Percentiles rank a stretch among this genome's conserved stretches.
phyloP scores from a whole-genome alignment of 192 early-diverging fungal genomes.

The Glomus cerebriforme region DNA sequence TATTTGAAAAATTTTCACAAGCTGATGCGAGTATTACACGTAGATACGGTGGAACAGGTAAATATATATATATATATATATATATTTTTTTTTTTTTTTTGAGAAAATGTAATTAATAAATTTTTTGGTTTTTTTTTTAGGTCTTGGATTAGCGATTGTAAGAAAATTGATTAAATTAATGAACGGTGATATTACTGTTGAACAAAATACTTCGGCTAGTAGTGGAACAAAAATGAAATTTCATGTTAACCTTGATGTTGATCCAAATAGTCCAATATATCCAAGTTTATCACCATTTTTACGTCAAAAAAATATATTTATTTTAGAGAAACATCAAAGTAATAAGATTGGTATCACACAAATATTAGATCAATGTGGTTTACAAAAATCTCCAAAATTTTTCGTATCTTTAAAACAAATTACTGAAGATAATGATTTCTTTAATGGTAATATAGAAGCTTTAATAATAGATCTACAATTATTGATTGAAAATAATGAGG shows the following conservation, averaged over 20 bases:
- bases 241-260: background rate
- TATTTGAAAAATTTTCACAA: conserved; percentile 50
- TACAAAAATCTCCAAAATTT: background rate
- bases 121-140: background rate
- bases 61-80: too few relatives aligned
- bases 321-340: conserved; percentile 3
- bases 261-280: background rate
- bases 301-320: background rate
- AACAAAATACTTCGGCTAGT: background rate
- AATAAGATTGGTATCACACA: background rate
- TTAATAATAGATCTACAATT: conserved; percentile 14
- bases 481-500: conserved; percentile 18
- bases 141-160: conserved; percentile 44
- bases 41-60: conserved; percentile 49
- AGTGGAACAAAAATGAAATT: conserved; percentile 26
- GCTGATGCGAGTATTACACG: conserved; percentile 50
- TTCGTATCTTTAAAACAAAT: background rate
- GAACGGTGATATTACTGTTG: conserved; percentile 42
- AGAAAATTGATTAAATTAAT: conserved; percentile 43
- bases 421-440: background rate
- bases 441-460: background rate
- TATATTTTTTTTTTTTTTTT: too few relatives aligned
- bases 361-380: background rate
- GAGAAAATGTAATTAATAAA: too few relatives aligned
- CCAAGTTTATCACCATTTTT: background rate